Evolutionary conservation across 2,329 filamentous ascomycete species (phyloP), one percentile per base, ranked within the genome.

Genomic region (Purpureocillium lavendulum): DNA sequence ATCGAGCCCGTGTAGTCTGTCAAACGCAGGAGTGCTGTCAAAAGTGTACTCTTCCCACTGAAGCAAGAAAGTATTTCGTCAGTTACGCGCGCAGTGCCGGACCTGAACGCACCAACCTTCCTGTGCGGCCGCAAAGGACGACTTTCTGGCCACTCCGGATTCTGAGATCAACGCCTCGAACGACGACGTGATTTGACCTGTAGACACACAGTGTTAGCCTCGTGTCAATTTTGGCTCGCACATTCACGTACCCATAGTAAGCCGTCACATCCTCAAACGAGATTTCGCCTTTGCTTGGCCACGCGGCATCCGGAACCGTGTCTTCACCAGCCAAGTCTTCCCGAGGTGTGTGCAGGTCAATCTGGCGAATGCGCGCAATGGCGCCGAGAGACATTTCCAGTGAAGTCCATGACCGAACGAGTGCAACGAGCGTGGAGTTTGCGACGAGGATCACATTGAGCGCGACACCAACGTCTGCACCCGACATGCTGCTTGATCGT

Each of bases 401-500:
- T 14, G 45, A 36, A 1, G 52, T 45, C 42, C 45, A 54, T 11
- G 45, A 43, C 9, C 46, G 29, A 3, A 54, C 48, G 7, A 54
- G 43, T 7, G 36, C n/a, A 4, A 52, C 36, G 10, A 54, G 34
- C 1, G 51, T 50, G 2, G 36, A 17, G n/a, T 51, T 55, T 5
- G 51, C 46, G 4, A 48, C 39, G 2, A 56, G 36, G 8, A 54
- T 48, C 3, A 54, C 24, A n/a, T 55, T 53, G 11, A 56, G 43
- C 4, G 49, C 46, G 6, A 50, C 48, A 13, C 51, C 53, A 5
- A 56, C 44, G 7, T 43, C 38, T 8, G 2, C 29, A 13, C 43
- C 48, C 4, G 40, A 45, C 1, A 45, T 45, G 1, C 40, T 35
- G 1, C 40, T 39, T 1, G 32, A 43, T 14, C 42, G 44, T 7